Evolutionary conservation across 116 monocot genomes (phyloP).

Genomic region (Trichopus zeylanicus): DNA sequence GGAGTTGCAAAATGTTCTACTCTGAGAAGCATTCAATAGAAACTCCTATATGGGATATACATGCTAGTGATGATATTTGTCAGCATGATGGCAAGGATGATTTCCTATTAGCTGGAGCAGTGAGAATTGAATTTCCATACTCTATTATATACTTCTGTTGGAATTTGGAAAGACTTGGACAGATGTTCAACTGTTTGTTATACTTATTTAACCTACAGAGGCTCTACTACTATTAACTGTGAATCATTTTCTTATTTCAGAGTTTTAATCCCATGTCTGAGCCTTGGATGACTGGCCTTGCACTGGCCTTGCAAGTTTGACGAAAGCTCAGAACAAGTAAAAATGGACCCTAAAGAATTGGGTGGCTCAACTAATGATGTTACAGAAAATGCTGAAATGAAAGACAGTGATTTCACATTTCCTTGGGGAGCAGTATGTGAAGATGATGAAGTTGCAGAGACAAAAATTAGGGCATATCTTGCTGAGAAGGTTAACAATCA

Average conservation of each 20-base stretch:
- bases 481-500: conserved; percentile 67
- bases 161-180: neutral
- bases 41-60: conserved; percentile 51
- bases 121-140: conserved; percentile 17
- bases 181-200: no score
- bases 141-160: neutral
- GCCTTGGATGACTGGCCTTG: conserved; percentile 85
- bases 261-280: conserved; percentile 95
- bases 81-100: conserved; percentile 50
- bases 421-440: conserved; percentile 45
- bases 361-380: conserved; percentile 17
- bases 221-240: neutral
- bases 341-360: conserved; percentile 9
- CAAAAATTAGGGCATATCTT: conserved; percentile 77
- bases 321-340: conserved; percentile 31
- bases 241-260: conserved; percentile 17
- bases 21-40: conserved; percentile 14
- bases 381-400: conserved; percentile 9
- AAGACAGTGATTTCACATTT: conserved; percentile 51
- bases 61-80: conserved; percentile 58
- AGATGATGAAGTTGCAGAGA: conserved; percentile 77
- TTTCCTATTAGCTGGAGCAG: conserved; percentile 43
- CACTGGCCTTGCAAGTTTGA: conserved; percentile 69
- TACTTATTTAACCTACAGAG: no score
- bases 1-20: conserved; percentile 14